phyloP scores from a whole-genome alignment of 2,329 filamentous ascomycete species.

The Penicillium sp. region DNA sequence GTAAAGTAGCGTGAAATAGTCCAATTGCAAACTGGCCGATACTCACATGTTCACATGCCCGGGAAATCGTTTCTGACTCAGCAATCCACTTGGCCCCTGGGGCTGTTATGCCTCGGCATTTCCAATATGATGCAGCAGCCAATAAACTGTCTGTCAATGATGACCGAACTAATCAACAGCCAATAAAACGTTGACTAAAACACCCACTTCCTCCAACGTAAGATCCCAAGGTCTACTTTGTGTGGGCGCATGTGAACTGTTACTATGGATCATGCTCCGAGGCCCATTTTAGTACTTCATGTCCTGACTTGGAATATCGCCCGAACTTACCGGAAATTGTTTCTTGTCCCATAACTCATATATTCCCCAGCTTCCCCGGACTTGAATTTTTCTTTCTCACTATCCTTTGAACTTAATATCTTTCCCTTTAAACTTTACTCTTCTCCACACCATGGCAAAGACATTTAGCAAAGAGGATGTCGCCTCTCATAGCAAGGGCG shows the following conservation, averaged over 20 bases:
- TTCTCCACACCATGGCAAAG: slow-evolving; percentile 67
- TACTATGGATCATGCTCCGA: slow-evolving; percentile 14
- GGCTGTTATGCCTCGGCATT: slow-evolving; percentile 19
- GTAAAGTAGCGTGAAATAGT: background rate
- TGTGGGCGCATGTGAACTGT: slow-evolving; percentile 8
- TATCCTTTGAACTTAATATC: slow-evolving; percentile 6
- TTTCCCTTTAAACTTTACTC: background rate
- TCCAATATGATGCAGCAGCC: slow-evolving; percentile 20
- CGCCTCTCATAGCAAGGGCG: slow-evolving; percentile 82
- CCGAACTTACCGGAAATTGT: slow-evolving; percentile 9
- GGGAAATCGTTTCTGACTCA: background rate
- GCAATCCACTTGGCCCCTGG: background rate
- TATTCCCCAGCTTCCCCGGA: slow-evolving; percentile 27
- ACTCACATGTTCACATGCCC: slow-evolving; percentile 16
- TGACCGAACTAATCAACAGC: slow-evolving; percentile 21
- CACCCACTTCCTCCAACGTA: slow-evolving; percentile 7
- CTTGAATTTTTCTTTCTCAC: slow-evolving; percentile 12
- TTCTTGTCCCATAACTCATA: slow-evolving; percentile 14
- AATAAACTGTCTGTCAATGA: slow-evolving; percentile 15
- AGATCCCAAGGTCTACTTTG: slow-evolving; percentile 1
- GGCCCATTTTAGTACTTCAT: slow-evolving; percentile 14
- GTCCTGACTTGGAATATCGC: slow-evolving; percentile 7
- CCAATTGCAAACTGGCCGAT: background rate
- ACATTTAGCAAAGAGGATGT: slow-evolving; percentile 82
- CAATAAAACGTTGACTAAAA: slow-evolving; percentile 10